A percentile compares a stretch with the other conserved stretches of the same genome.
Conservation (phyloP, 1,284 basidiomycete species). For the Rugiboletus extremiorientalis region DNA sequence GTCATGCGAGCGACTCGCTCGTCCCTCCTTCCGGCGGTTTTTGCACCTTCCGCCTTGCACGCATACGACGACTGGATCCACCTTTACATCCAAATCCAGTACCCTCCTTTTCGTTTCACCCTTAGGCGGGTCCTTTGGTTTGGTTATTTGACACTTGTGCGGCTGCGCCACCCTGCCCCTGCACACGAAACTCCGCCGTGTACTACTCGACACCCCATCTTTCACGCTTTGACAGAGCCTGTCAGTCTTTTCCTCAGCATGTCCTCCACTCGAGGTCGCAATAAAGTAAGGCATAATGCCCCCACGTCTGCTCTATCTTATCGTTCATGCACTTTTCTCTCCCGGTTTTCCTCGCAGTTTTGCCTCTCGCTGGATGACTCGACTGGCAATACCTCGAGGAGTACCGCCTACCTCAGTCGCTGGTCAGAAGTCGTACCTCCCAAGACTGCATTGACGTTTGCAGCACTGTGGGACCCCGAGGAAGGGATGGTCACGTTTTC, state of each 20-base stretch:
- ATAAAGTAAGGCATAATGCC: slow-evolving; percentile 16
- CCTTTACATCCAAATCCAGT: neutral
- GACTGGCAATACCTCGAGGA: slow-evolving; percentile 8
- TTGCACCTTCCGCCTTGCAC: slow-evolving; percentile 16
- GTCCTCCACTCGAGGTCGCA: slow-evolving; percentile 20
- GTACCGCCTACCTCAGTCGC: slow-evolving; percentile 29
- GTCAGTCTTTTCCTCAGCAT: slow-evolving; percentile 6
- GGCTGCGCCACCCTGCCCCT: neutral
- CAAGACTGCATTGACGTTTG: slow-evolving; percentile 54
- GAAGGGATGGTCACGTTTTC: slow-evolving; percentile 59
- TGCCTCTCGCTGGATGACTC: slow-evolving; percentile 27
- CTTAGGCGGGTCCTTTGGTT: neutral
- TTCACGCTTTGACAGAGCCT: neutral
- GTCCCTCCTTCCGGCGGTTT: slow-evolving; percentile 5
- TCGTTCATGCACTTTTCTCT: neutral
- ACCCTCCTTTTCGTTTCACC: neutral
- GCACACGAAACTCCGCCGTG: neutral
- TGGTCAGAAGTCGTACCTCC: slow-evolving; percentile 60
- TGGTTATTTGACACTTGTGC: neutral
- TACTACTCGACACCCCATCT: neutral
- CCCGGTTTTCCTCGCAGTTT: slow-evolving; percentile 8
- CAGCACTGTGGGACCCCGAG: slow-evolving; percentile 56
- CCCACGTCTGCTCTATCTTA: neutral
- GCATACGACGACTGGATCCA: slow-evolving; percentile 23
- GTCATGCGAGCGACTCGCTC: slow-evolving; percentile 1